Base-by-base conservation (phyloP, 2,329 filamentous ascomycete genomes). In the Beauveria sp. region DNA sequence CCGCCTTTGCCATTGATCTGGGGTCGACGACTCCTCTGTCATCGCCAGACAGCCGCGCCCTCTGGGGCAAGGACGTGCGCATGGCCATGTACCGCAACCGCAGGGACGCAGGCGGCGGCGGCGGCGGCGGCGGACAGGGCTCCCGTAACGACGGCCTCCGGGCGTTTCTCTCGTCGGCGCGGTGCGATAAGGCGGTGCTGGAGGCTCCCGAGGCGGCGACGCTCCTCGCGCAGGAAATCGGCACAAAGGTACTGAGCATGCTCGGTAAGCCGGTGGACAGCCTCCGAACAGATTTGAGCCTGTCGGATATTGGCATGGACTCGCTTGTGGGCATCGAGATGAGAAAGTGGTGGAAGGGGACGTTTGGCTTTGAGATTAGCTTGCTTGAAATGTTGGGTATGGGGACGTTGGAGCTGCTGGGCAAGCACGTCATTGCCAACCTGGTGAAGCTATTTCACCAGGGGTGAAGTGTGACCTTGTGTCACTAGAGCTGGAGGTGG, bases 241-340 rank as follows among this genome's bases (percentile, higher is more conserved):
- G 55, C 5, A 34, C 26, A 6, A 58, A 63, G 30, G 59, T 64
- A 2, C 62, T 62, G 24, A 51, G 46, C 8, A 63, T 67, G 43
- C 48, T 55, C 37, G 63, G 66, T 48, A 55, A 50, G 20, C 47
- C 50, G 9, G 51, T 64, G 26, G 65, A 55, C 54, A 60, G 46
- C 18, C 59, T 55, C 12, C 59, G 44, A 24, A 62, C 30, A 44
- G 59, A 30, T 9, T 22, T 47, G 47, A 59, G 34, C 34, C 62
- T 63, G 55, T 60, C 55, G 47, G 66, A 59, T 10, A 16, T 66
- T 9, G 64, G 63, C 51, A 40, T 66, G 20, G 66, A 67, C 46
- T 66, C 65, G 12, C 40, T 67, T 34, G 62, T 67, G 1, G 66
- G 58, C 4, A 63, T 67, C 20, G 66, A 67, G 58, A 61, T 67